These are phyloP conservation scores for Globisporangium rhizosaccharum DNA, from an alignment of 352 stramenopile species.

Conservation along the genomic window DNA sequence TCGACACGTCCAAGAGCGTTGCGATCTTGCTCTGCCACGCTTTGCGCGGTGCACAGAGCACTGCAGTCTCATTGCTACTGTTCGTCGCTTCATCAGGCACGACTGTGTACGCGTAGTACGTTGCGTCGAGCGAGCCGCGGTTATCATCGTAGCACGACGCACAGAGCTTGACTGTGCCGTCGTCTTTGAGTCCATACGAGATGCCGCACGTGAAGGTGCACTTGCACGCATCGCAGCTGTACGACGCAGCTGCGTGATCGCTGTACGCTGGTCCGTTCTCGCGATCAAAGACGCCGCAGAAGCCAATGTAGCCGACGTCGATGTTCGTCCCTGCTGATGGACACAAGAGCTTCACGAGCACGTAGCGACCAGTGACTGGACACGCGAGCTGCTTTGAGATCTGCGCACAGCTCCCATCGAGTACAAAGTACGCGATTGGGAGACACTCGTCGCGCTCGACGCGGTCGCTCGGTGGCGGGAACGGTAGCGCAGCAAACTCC, in stretches of 20 bases:
- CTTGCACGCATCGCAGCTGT: constrained; percentile 68
- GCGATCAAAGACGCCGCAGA: constrained; percentile 74
- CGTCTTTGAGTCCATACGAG: constrained; percentile 57
- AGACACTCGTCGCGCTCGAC: constrained; percentile 54
- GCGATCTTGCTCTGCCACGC: constrained; percentile 44
- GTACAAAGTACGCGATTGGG: constrained; percentile 70
- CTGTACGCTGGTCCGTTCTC: constrained; percentile 82
- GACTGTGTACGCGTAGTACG: constrained; percentile 40
- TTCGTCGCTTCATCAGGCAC: constrained; percentile 26
- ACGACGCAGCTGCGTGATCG: constrained; percentile 29
- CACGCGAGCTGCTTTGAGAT: constrained; percentile 71
- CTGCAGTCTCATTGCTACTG: constrained; percentile 20
- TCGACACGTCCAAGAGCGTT: constrained; percentile 28
- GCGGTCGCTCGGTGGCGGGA: constrained; percentile 39
- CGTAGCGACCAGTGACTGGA: constrained; percentile 66
- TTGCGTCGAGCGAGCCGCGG: constrained; percentile 40
- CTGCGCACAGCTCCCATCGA: constrained; percentile 72
- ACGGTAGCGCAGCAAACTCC: constrained; percentile 73
- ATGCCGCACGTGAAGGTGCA: constrained; percentile 30
- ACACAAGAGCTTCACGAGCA: constrained; percentile 73
- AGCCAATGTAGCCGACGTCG: constrained; percentile 74
- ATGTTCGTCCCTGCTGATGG: constrained; percentile 72
- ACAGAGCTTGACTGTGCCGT: constrained; percentile 58
- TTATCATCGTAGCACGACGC: constrained; percentile 77
- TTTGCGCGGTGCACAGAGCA: constrained; percentile 49